Evolutionary conservation across 2,329 filamentous ascomycete genomes (phyloP).

Genomic region (Nothophoma quercina): DNA sequence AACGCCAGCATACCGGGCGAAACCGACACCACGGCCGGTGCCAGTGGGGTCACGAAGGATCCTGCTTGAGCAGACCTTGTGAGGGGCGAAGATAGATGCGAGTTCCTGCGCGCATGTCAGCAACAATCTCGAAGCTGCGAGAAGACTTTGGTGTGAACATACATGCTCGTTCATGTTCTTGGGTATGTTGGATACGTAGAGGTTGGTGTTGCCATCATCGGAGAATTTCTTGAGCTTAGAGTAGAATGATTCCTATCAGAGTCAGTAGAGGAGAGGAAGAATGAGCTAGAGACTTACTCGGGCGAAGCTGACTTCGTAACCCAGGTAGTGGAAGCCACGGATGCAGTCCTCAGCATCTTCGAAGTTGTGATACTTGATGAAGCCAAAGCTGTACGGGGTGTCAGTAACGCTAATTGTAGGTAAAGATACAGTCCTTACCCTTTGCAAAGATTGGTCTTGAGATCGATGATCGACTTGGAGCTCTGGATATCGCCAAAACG

Average conservation of each 20-base stretch:
- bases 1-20: constrained; percentile 76
- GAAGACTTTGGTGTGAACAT: constrained; percentile 44
- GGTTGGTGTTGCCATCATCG: constrained; percentile 87
- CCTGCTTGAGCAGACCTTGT: constrained; percentile 89
- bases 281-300: constrained; percentile 65
- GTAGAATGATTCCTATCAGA: constrained; percentile 84
- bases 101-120: constrained; percentile 65
- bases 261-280: constrained; percentile 19
- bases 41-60: constrained; percentile 92
- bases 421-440: constrained; percentile 65
- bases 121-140: neutral
- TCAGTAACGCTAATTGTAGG: constrained; percentile 15
- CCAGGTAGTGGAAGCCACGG: constrained; percentile 89
- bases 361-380: constrained; percentile 91
- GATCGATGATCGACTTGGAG: constrained; percentile 98
- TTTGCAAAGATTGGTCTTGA: constrained; percentile 91
- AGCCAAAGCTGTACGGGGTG: constrained; percentile 76
- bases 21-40: constrained; percentile 94
- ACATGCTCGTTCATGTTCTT: constrained; percentile 91
- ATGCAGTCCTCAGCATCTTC: constrained; percentile 95
- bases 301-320: constrained; percentile 97
- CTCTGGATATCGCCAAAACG: constrained; percentile 95
- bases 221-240: constrained; percentile 96
- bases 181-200: constrained; percentile 97
- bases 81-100: constrained; percentile 78